Percentiles rank a stretch among this genome's conserved stretches.
Conservation (phyloP, 2,329 filamentous ascomycete genomes). For the Aspergillus quadrilineatus region DNA sequence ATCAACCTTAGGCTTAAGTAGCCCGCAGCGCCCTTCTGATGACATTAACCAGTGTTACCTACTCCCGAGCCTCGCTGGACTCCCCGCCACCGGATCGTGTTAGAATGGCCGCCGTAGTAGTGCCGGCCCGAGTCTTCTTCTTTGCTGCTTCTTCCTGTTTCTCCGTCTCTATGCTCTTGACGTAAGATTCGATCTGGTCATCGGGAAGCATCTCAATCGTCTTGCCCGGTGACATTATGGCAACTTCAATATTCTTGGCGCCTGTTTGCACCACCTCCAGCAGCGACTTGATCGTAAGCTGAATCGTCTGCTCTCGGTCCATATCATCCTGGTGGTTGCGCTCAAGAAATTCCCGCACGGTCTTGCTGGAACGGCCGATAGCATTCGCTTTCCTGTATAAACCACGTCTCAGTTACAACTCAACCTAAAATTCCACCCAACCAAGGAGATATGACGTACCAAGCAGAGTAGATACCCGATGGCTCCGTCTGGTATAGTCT, state of each 20-base stretch:
- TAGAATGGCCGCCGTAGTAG: slow-evolving; percentile 64
- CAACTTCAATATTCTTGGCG: slow-evolving; percentile 99
- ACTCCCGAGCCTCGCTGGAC: slow-evolving; percentile 19
- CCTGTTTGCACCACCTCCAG: slow-evolving; percentile 98
- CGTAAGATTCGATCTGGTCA: slow-evolving; percentile 94
- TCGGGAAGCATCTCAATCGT: slow-evolving; percentile 88
- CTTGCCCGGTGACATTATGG: slow-evolving; percentile 93
- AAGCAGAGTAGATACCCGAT: slow-evolving; percentile 98
- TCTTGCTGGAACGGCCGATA: slow-evolving; percentile 97
- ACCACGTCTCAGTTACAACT: slow-evolving; percentile 12
- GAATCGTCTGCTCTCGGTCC: slow-evolving; percentile 93
- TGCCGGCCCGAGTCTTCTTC: slow-evolving; percentile 71
- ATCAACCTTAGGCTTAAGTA: slow-evolving; percentile 20
- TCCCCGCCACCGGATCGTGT: slow-evolving; percentile 57
- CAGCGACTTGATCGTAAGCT: slow-evolving; percentile 95
- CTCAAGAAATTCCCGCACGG: slow-evolving; percentile 96
- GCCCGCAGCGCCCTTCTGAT: slow-evolving; percentile 11
- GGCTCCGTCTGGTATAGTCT: slow-evolving; percentile 97
- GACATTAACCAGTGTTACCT: slow-evolving; percentile 21
- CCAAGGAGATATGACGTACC: slow-evolving; percentile 58
- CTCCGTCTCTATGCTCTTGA: slow-evolving; percentile 98
- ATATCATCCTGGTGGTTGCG: slow-evolving; percentile 98
- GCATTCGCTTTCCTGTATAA: slow-evolving; percentile 90
- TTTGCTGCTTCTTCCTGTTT: slow-evolving; percentile 98
- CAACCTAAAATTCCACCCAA: background rate